A percentile compares a stretch with the other conserved stretches of the same genome.
These are phyloP conservation scores for Rhizopus sp. DNA, from an alignment of 371 early-diverging fungal genomes.

Conservation along the genomic window DNA sequence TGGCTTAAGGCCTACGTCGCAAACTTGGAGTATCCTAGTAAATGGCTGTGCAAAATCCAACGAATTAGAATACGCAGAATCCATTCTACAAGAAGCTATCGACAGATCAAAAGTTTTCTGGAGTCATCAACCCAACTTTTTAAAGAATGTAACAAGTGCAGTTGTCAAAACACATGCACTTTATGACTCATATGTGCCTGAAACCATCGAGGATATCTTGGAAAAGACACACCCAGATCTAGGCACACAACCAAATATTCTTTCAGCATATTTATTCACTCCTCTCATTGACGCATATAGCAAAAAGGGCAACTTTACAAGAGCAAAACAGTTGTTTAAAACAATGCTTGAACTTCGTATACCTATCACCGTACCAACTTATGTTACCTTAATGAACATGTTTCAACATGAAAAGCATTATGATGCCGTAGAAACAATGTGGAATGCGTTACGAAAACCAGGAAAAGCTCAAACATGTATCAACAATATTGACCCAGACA, in stretches of 20 bases:
- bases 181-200: conserved; percentile 27
- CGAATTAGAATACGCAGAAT: conserved; percentile 33
- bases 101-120: conserved; percentile 13
- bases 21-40: conserved; percentile 30
- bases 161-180: conserved; percentile 1
- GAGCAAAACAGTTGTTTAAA: conserved; percentile 23
- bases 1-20: conserved; percentile 26
- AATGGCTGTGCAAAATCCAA: conserved; percentile 24
- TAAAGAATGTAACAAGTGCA: conserved; percentile 1
- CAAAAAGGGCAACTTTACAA: conserved; percentile 6
- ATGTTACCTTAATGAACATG: conserved; percentile 36
- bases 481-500: conserved; percentile 12
- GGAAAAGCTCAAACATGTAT: background rate
- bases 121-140: background rate
- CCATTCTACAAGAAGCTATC: conserved; percentile 20
- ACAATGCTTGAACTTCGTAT: conserved; percentile 29
- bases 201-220: conserved; percentile 36
- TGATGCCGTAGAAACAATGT: conserved; percentile 37
- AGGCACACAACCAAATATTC: background rate
- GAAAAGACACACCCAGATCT: conserved; percentile 7
- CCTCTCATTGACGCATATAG: conserved; percentile 33
- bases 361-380: conserved; percentile 15
- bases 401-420: conserved; percentile 23
- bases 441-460: conserved; percentile 25
- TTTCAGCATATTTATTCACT: conserved; percentile 37